These are phyloP conservation scores for Crithidia thermophila DNA, from an alignment of 208 protist species.

Conservation along the genomic window DNA sequence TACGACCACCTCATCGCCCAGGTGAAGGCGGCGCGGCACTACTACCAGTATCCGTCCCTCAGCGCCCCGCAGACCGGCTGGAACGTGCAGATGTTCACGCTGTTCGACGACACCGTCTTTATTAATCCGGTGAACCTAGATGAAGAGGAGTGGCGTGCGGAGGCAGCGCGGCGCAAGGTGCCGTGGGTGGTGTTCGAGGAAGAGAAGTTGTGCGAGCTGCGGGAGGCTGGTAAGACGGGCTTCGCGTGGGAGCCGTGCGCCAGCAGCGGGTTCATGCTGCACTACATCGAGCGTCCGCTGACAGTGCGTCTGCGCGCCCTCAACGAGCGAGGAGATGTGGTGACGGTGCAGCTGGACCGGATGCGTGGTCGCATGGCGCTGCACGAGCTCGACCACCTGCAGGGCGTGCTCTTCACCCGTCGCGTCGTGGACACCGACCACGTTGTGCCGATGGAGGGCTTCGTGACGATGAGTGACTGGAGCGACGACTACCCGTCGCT, in stretches of 20 bases:
- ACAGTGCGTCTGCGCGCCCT: conserved; percentile 62
- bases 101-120: conserved; percentile 84
- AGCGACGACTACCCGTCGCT: conserved; percentile 90
- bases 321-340: conserved; percentile 40
- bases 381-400: conserved; percentile 87
- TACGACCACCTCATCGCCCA: conserved; percentile 66
- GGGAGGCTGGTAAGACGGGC: conserved; percentile 52
- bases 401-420: conserved; percentile 84
- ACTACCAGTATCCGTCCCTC: conserved; percentile 91
- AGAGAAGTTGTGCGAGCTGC: conserved; percentile 52
- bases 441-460: conserved; percentile 87
- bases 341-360: conserved; percentile 53
- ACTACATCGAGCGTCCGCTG: conserved; percentile 89
- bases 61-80: conserved; percentile 88
- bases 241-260: conserved; percentile 93
- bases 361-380: conserved; percentile 85
- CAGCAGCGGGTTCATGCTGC: conserved; percentile 87
- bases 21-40: conserved; percentile 65
- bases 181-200: conserved; percentile 51
- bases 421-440: conserved; percentile 87
- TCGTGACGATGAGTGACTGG: conserved; percentile 89
- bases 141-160: conserved; percentile 42
- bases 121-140: conserved; percentile 89
- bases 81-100: conserved; percentile 90
- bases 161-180: conserved; percentile 23